Conservation (phyloP, 2,329 filamentous ascomycete species). For the Fusarium sp. region DNA sequence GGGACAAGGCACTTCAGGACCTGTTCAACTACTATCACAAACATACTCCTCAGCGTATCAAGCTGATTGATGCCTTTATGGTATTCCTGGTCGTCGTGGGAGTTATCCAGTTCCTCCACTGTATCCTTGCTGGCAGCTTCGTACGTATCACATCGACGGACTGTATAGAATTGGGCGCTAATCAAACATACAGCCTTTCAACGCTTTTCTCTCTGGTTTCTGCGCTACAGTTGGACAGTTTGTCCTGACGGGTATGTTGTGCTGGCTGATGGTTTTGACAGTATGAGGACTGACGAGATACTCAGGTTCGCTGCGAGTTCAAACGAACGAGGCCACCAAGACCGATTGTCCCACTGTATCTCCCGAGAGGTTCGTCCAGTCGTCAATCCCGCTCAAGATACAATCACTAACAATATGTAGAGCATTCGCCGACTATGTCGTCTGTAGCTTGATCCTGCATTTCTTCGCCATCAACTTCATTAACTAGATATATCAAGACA, state of each 20-base stretch:
- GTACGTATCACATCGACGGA: constrained; percentile 63
- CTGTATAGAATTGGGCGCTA: constrained; percentile 19
- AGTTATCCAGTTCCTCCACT: constrained; percentile 93
- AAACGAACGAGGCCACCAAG: constrained; percentile 87
- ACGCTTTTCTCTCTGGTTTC: constrained; percentile 97
- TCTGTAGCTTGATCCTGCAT: constrained; percentile 94
- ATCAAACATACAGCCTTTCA: constrained; percentile 79
- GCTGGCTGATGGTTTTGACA: background rate
- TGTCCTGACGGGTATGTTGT: constrained; percentile 82
- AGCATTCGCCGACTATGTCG: constrained; percentile 95
- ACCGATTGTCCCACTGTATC: constrained; percentile 78
- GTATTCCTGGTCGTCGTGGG: constrained; percentile 85
- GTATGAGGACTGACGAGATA: constrained; percentile 15
- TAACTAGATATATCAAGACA: constrained; percentile 67
- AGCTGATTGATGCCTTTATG: constrained; percentile 93
- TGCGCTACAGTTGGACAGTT: constrained; percentile 95
- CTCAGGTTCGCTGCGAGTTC: constrained; percentile 80
- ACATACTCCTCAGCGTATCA: constrained; percentile 87
- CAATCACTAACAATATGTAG: constrained; percentile 56
- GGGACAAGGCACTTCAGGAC: constrained; percentile 70
- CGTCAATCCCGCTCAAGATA: background rate
- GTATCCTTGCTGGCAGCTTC: constrained; percentile 90
- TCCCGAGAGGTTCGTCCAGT: constrained; percentile 71
- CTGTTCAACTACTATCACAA: constrained; percentile 82
- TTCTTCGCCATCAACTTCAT: constrained; percentile 99